Evolutionary conservation across 805 yeast genomes (phyloP).

Genomic region (Barnettozyma californica): DNA sequence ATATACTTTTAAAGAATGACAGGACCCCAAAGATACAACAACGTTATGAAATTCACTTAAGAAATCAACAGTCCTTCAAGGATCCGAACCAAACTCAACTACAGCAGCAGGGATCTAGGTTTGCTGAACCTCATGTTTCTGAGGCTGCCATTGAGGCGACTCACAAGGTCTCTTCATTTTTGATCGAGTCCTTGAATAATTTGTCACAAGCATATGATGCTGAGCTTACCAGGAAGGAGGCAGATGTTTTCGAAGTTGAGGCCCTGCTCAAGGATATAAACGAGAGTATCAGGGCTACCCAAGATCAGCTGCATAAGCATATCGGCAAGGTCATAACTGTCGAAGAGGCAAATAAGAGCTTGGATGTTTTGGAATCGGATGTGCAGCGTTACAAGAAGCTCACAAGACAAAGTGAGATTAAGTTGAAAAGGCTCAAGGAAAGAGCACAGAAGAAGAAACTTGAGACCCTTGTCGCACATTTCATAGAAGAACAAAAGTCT

Average conservation of each 20-base stretch:
- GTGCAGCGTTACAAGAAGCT: conserved; percentile 17
- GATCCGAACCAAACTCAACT: conserved; percentile 3
- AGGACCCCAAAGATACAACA: conserved; percentile 21
- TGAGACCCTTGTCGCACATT: conserved; percentile 1
- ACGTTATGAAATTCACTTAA: conserved; percentile 22
- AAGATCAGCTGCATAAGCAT: conserved; percentile 19
- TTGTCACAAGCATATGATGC: conserved; percentile 48
- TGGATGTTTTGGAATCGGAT: conserved; percentile 15
- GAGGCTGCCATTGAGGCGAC: conserved; percentile 51
- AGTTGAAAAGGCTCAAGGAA: conserved; percentile 24
- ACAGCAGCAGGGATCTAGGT: neutral
- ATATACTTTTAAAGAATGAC: conserved; percentile 22
- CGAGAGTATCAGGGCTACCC: conserved; percentile 34
- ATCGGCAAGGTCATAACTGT: conserved; percentile 16
- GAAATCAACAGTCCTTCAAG: conserved; percentile 11
- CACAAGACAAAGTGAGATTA: conserved; percentile 22
- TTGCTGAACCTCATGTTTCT: conserved; percentile 38
- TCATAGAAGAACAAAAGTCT: neutral
- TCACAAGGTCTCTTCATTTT: conserved; percentile 45
- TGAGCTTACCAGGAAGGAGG: conserved; percentile 49
- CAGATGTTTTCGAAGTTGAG: conserved; percentile 45
- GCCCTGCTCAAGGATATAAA: conserved; percentile 37
- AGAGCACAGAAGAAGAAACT: conserved; percentile 26
- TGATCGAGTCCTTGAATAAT: conserved; percentile 42
- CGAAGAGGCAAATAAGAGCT: conserved; percentile 8